Base-by-base conservation (phyloP, 106 monocot genomes). In the Dendrobium nobile region DNA sequence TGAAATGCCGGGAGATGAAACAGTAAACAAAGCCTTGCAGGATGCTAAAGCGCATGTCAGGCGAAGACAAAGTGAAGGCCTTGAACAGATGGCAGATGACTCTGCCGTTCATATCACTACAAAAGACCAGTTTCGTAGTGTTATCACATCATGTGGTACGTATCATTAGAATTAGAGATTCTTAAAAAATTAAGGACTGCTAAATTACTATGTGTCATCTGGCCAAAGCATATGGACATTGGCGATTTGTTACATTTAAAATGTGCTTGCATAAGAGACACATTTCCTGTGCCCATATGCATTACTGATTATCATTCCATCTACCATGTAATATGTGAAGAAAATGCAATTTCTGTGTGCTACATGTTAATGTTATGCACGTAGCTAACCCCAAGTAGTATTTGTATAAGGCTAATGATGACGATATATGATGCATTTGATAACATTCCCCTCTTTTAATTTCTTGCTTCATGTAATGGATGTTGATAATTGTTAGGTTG, bases 1-100 rank as follows among this genome's bases (percentile, higher is more conserved):
- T 56, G 90, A 96, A 61, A 78, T 83, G 9, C 92, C 92, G 5
- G 88, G 82, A 67, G 88, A 93, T 78, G 88, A 93, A 81, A 87
- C 92, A 67, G 79, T 96, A 22, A 78, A 48, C n/a, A 90, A 73
- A 65, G 84, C 81, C 1, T 88, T 96, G 6, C 75, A 48, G 11
- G 85, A 90, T 48, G 92, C 84, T 61, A 64, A 77, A 82, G 78
- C 67, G 19, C 85, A 90, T 61, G 84, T 91, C 45, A 72, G 28
- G 13, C 28, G 4, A 13, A 7, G 27, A 4, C 9, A 72, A 37
- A 27, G 15, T 72, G 72, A 40, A 15, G 72, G 72, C 15, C 7
- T 74, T 74, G 22, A 33, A 70, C 13, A 70, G 37, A 11, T 4
- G 33, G 37, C 9, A 22, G 13, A 37, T 37, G 15, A 22, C 37